Evolutionary conservation across 2,329 filamentous ascomycete species (phyloP).

Genomic region (Monosporascus sp.): DNA sequence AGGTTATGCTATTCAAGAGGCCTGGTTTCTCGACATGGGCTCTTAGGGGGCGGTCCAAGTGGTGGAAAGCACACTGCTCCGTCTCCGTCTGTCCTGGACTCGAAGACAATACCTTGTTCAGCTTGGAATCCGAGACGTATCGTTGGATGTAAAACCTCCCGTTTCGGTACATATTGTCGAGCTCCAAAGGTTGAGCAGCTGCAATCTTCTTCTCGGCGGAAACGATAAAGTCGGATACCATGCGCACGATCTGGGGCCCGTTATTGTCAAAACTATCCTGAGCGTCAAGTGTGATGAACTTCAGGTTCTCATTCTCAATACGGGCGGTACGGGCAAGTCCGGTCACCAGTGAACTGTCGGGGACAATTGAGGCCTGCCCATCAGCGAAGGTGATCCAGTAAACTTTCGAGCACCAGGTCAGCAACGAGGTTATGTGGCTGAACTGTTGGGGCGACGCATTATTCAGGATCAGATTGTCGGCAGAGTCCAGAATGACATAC

Average conservation of each 20-base stretch:
- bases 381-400: constrained; percentile 2
- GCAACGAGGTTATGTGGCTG: neutral
- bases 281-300: neutral
- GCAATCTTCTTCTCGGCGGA: neutral
- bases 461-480: neutral
- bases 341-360: neutral
- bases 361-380: neutral
- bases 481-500: neutral
- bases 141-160: neutral
- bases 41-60: constrained; percentile 5
- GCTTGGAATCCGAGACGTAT: neutral
- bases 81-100: neutral
- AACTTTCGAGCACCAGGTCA: neutral
- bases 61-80: neutral
- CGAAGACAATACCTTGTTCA: neutral
- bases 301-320: neutral
- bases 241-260: neutral
- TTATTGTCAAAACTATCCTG: neutral
- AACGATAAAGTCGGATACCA: neutral
- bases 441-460: neutral
- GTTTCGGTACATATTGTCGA: neutral
- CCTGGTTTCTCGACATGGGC: constrained; percentile 11
- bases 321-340: neutral
- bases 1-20: constrained; percentile 7
- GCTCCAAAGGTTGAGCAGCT: neutral